These are phyloP conservation scores for Debaryomyces hansenii DNA, from an alignment of 805 yeast genomes.

Conservation along the genomic window DNA sequence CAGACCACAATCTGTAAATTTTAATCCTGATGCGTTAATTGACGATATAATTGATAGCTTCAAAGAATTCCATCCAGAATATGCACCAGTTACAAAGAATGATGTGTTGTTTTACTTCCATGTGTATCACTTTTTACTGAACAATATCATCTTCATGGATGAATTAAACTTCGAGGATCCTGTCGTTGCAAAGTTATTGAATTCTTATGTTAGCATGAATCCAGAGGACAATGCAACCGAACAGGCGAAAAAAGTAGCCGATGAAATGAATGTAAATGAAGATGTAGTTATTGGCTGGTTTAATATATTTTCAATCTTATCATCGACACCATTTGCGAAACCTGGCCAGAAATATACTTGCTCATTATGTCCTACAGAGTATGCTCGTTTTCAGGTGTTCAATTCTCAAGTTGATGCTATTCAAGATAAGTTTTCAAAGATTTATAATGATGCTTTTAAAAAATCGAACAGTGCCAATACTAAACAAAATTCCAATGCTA, in stretches of 20 bases:
- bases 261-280: slow-evolving; percentile 11
- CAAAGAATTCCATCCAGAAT: slow-evolving; percentile 16
- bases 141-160: slow-evolving; percentile 22
- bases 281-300: slow-evolving; percentile 27
- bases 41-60: slow-evolving; percentile 22
- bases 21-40: slow-evolving; percentile 19
- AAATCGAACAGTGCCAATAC: background rate
- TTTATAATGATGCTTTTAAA: slow-evolving; percentile 3
- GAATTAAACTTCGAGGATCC: slow-evolving; percentile 27
- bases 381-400: slow-evolving; percentile 14
- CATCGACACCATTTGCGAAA: slow-evolving; percentile 23
- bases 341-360: slow-evolving; percentile 19
- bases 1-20: slow-evolving; percentile 4
- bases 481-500: background rate
- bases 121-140: slow-evolving; percentile 29
- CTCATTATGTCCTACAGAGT: slow-evolving; percentile 30
- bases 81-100: slow-evolving; percentile 19
- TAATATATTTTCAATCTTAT: slow-evolving; percentile 26
- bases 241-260: slow-evolving; percentile 9
- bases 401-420: slow-evolving; percentile 10
- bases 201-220: slow-evolving; percentile 11
- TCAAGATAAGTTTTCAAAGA: slow-evolving; percentile 6
- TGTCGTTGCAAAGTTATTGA: slow-evolving; percentile 21
- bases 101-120: slow-evolving; percentile 28
- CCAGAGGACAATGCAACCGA: slow-evolving; percentile 13